Percentiles rank a stretch among this genome's conserved stretches.
Evolutionary conservation across 305 asterid species (phyloP).

Genomic region (Rubia balearica): DNA sequence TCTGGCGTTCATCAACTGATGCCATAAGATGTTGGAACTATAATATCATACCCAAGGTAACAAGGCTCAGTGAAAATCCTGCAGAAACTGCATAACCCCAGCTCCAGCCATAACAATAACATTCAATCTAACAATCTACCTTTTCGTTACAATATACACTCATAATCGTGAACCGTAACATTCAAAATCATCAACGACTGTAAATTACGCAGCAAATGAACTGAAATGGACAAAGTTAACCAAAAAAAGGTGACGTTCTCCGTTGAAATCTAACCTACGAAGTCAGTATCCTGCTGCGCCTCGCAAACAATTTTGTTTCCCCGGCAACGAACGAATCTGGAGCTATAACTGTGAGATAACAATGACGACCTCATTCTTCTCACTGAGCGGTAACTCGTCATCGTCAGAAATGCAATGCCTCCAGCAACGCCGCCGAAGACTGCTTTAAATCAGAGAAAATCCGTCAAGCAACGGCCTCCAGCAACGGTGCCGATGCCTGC

Average conservation of each 20-base stretch:
- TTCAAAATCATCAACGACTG: no score
- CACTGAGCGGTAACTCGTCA: no score
- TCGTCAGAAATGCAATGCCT: no score
- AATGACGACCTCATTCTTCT: slow-evolving; percentile 23
- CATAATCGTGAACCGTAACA: no score
- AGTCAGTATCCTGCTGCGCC: slow-evolving; percentile 60
- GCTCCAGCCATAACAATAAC: no score
- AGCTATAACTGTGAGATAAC: slow-evolving; percentile 26
- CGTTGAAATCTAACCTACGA: slow-evolving; percentile 36
- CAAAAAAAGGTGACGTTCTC: not conserved
- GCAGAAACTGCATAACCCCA: slow-evolving; percentile 98
- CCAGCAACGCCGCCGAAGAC: no score
- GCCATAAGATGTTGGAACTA: slow-evolving; percentile 31
- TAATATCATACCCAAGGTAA: slow-evolving; percentile 68
- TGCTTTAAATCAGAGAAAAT: no score
- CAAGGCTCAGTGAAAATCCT: slow-evolving; percentile 89
- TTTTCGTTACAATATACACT: no score
- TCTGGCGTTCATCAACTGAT: slow-evolving; percentile 55
- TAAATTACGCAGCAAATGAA: not conserved
- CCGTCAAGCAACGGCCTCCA: no score
- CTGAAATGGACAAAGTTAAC: not conserved
- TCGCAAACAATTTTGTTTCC: slow-evolving; percentile 56
- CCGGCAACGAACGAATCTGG: slow-evolving; percentile 33
- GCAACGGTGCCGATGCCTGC: no score
- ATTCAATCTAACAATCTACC: no score